A percentile compares a stretch with the other conserved stretches of the same genome.
Evolutionary conservation across 352 stramenopile genomes (phyloP).

Genomic region (Phytophthora boehmeriae): DNA sequence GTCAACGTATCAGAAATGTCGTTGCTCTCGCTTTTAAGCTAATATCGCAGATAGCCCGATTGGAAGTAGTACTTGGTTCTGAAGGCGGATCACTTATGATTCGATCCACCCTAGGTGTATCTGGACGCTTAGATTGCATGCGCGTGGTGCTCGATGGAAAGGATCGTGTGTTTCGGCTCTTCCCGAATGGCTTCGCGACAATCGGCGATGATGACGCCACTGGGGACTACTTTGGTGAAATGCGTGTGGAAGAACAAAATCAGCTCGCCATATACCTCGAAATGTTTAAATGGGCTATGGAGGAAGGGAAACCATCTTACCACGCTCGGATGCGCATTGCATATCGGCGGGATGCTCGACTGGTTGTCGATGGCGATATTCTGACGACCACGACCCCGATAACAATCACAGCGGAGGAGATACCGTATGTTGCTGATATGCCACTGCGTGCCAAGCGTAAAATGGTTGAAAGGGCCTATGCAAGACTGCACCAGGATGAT

Average conservation of each 20-base stretch:
- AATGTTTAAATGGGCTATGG: constrained; percentile 49
- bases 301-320: constrained; percentile 33
- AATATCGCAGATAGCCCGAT: constrained; percentile 50
- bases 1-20: constrained; percentile 29
- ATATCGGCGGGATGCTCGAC: constrained; percentile 40
- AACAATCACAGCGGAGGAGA: constrained; percentile 43
- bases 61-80: constrained; percentile 51
- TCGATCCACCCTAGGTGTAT: constrained; percentile 36
- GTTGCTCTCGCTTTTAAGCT: constrained; percentile 50
- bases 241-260: constrained; percentile 49
- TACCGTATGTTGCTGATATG: constrained; percentile 54
- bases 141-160: constrained; percentile 63
- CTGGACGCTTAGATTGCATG: constrained; percentile 40
- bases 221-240: constrained; percentile 70
- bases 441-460: constrained; percentile 55
- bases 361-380: constrained; percentile 57
- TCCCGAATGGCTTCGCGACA: constrained; percentile 57
- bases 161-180: constrained; percentile 61
- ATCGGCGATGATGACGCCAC: constrained; percentile 45
- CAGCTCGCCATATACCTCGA: constrained; percentile 57
- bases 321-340: constrained; percentile 54
- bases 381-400: constrained; percentile 34
- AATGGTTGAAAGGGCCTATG: constrained; percentile 29
- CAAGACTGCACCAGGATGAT: constrained; percentile 17
- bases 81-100: constrained; percentile 43